phyloP scores from a whole-genome alignment of 2,329 filamentous ascomycete species.

The Aspergillus pseudoterreus region DNA sequence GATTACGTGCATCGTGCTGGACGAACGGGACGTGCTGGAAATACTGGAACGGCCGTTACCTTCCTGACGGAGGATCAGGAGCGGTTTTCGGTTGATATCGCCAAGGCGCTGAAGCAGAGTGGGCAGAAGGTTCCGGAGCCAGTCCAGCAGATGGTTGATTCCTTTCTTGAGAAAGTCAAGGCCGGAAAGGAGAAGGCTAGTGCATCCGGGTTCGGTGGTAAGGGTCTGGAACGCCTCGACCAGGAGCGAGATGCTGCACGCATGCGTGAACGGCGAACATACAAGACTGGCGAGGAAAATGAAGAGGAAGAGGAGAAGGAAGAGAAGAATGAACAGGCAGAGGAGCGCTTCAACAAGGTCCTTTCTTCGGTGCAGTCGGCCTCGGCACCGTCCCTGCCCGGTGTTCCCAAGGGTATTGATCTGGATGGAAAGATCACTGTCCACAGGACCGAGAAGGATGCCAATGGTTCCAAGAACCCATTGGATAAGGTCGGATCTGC shows the following conservation, averaged over 20 bases:
- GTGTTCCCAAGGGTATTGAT: slow-evolving; percentile 55
- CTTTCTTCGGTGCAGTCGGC: slow-evolving; percentile 63
- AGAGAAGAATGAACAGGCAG: slow-evolving; percentile 65
- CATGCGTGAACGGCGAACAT: slow-evolving; percentile 79
- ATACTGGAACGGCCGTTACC: slow-evolving; percentile 90
- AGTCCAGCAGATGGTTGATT: slow-evolving; percentile 57
- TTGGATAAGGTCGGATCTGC: slow-evolving; percentile 87
- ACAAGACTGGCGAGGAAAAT: slow-evolving; percentile 83
- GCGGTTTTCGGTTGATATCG: slow-evolving; percentile 81
- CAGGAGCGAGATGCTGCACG: slow-evolving; percentile 85
- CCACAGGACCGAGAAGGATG: slow-evolving; percentile 62
- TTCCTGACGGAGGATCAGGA: slow-evolving; percentile 91
- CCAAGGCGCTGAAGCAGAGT: slow-evolving; percentile 89
- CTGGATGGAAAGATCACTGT: slow-evolving; percentile 69
- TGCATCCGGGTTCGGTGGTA: slow-evolving; percentile 86
- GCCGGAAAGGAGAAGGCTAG: slow-evolving; percentile 81
- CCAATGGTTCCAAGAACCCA: slow-evolving; percentile 55
- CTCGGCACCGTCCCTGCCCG: slow-evolving; percentile 45
- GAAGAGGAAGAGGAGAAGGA: slow-evolving; percentile 67
- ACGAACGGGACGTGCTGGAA: slow-evolving; percentile 89
- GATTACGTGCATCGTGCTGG: slow-evolving; percentile 95
- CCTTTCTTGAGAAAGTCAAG: slow-evolving; percentile 87
- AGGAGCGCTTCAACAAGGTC: slow-evolving; percentile 56
- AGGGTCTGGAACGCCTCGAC: slow-evolving; percentile 87
- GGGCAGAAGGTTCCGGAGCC: slow-evolving; percentile 75